phyloP scores from a whole-genome alignment of 177 flowering plant genomes.

The Vitis hybrid region DNA sequence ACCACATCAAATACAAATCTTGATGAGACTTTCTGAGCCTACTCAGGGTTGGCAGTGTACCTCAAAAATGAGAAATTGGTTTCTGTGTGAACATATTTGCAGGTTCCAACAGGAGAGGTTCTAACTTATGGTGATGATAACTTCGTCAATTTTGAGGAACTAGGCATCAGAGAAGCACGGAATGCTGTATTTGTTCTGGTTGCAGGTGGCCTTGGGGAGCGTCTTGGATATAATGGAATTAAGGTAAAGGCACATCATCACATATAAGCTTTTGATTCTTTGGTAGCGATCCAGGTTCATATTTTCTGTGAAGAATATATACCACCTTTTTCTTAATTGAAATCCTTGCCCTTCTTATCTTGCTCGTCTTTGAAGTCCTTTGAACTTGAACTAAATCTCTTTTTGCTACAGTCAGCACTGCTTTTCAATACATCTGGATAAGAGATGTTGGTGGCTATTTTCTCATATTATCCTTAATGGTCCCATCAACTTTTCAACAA shows the following conservation, averaged over 20 bases:
- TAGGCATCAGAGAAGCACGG: slow-evolving; percentile 68
- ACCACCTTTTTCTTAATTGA: neutral
- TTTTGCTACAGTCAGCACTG: no score
- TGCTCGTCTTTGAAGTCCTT: no score
- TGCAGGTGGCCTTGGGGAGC: slow-evolving; percentile 99
- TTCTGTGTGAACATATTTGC: slow-evolving; percentile 15
- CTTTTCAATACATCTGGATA: no score
- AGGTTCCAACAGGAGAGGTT: slow-evolving; percentile 95
- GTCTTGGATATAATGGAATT: slow-evolving; percentile 96
- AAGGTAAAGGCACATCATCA: slow-evolving; percentile 46
- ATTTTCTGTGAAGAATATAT: neutral
- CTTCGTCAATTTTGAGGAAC: slow-evolving; percentile 72
- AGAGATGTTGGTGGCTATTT: no score
- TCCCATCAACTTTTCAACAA: no score
- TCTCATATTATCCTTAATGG: no score
- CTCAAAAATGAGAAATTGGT: no score
- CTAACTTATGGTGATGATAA: slow-evolving; percentile 71
- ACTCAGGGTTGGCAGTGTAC: no score
- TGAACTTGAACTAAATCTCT: no score
- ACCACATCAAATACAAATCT: neutral
- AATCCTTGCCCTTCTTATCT: no score
- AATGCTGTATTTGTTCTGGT: slow-evolving; percentile 97
- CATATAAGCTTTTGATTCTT: neutral
- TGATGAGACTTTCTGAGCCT: neutral
- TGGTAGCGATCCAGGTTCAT: neutral